These are phyloP conservation scores for Colletotrichum sansevieriae DNA, from an alignment of 2,329 filamentous ascomycete genomes.

Conservation along the genomic window DNA sequence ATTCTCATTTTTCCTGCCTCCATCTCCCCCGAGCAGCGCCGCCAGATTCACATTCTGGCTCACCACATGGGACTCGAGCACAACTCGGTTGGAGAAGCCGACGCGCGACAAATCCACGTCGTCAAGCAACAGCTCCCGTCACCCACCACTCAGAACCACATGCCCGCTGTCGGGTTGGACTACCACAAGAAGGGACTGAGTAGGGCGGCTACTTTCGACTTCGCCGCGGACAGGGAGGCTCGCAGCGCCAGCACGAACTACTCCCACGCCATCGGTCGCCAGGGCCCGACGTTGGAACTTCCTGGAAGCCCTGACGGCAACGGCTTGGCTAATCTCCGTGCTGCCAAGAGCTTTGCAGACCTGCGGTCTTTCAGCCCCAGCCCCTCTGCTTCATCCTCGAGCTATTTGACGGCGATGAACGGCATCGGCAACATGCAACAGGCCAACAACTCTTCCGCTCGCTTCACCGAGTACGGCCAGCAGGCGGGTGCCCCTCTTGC, in stretches of 20 bases:
- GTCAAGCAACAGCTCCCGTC: constrained; percentile 74
- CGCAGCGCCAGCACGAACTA: constrained; percentile 76
- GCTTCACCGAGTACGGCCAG: constrained; percentile 61
- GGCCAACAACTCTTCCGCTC: constrained; percentile 51
- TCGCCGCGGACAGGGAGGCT: constrained; percentile 83
- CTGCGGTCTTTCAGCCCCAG: constrained; percentile 95
- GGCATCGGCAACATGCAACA: constrained; percentile 68
- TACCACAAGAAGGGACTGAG: constrained; percentile 87
- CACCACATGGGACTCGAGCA: constrained; percentile 96
- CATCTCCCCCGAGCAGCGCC: constrained; percentile 85
- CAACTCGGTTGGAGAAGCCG: constrained; percentile 87
- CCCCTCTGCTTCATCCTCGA: constrained; percentile 88
- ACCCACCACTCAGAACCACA: constrained; percentile 68
- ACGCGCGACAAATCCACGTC: constrained; percentile 91
- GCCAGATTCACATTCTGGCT: constrained; percentile 92
- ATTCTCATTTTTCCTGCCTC: constrained; percentile 86
- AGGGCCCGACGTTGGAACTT: constrained; percentile 87
- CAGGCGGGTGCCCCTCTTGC: constrained; percentile 50
- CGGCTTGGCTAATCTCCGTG: constrained; percentile 80
- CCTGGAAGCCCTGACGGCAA: constrained; percentile 80
- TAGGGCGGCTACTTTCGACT: constrained; percentile 97
- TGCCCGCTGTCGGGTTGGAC: constrained; percentile 77
- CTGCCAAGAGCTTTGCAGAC: constrained; percentile 97
- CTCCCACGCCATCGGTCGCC: constrained; percentile 78
- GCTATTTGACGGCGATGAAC: constrained; percentile 74